Conservation (phyloP, 768 basidiomycete genomes). For the Wakefieldia striispora region DNA sequence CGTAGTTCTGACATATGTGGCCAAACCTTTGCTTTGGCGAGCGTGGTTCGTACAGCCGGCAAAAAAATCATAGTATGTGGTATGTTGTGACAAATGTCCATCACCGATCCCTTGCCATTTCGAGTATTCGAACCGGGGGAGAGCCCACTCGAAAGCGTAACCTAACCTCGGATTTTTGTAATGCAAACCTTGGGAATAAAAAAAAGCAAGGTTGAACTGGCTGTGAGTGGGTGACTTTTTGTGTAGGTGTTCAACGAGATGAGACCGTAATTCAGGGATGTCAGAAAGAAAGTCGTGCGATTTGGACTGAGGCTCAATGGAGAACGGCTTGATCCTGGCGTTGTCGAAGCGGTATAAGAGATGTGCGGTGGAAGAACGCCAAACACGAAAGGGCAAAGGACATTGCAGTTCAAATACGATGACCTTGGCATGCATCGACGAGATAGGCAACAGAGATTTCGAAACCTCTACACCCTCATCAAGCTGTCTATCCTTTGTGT, state of each 20-base stretch:
- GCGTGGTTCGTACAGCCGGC: slow-evolving; percentile 3
- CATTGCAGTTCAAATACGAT: slow-evolving; percentile 33
- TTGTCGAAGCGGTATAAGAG: too few relatives aligned
- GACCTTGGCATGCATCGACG: slow-evolving; percentile 19
- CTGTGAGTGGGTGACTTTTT: too few relatives aligned
- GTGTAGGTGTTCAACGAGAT: background rate
- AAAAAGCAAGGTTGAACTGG: too few relatives aligned
- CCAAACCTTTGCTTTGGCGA: too few relatives aligned
- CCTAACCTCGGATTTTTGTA: slow-evolving; percentile 22
- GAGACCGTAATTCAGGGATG: slow-evolving; percentile 27
- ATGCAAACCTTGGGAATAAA: too few relatives aligned
- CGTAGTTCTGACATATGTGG: slow-evolving; percentile 23
- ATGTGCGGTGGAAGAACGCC: slow-evolving; percentile 13
- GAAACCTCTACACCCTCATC: background rate
- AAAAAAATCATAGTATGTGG: slow-evolving; percentile 28
- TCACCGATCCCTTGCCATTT: slow-evolving; percentile 3
- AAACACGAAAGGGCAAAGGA: slow-evolving; percentile 2
- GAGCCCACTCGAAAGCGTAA: background rate
- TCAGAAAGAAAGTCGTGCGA: background rate
- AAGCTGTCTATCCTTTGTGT: too few relatives aligned
- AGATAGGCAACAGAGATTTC: slow-evolving; percentile 43
- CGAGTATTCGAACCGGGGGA: background rate
- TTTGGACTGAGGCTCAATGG: background rate
- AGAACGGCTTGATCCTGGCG: too few relatives aligned
- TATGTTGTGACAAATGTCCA: slow-evolving; percentile 27